Evolutionary conservation across 805 yeast species (phyloP), one percentile per base, ranked within the genome.

Genomic region (Hanseniaspora singularis): DNA sequence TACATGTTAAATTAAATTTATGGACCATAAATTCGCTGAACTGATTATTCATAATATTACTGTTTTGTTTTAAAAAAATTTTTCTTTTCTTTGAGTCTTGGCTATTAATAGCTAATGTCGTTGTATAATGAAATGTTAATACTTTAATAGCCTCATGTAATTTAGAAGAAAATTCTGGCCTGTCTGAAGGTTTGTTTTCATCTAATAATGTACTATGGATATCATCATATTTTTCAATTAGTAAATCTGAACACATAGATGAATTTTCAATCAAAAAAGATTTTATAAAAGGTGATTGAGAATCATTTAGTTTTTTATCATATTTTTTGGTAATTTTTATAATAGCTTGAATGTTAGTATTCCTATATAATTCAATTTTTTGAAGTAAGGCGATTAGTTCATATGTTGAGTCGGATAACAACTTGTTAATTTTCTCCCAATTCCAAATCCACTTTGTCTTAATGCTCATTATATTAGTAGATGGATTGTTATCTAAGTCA

Each of bases 271-370:
- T 28, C 14, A 44, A 15, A 22, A 37, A 31, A 14, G 28, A 22
- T 18, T 37, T 55, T 37, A 62, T 58, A 26, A 39, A 45, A 3
- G 53, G 46, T 30, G 57, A 46, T 40, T 63, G 63, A 8, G 49
- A 48, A 1, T 63, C 57, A 26, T 53, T 49, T 39, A 59, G 55
- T 3, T 57, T 53, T 57, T 92, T 92, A 63, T 92, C 98, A 59
- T 76, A 88, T 61, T 92, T 92, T 58, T 92, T 92, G 50, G 86
- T 70, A 56, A 92, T 78, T 57, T 92, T 92, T 44, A 95, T 73
- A 56, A 88, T 77, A 0, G 94, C 98, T 0, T 95, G 87, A 26
- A 87, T 70, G 62, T 92, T 92, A 54, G 88, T 62, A 40, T 79
- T 68, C 53, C 84, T 70, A 60, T 78, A 92, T 40, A 44, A 18